These are phyloP conservation scores for Penicillium paradoxum DNA, from an alignment of 495 filamentous ascomycete genomes.

Conservation along the genomic window DNA sequence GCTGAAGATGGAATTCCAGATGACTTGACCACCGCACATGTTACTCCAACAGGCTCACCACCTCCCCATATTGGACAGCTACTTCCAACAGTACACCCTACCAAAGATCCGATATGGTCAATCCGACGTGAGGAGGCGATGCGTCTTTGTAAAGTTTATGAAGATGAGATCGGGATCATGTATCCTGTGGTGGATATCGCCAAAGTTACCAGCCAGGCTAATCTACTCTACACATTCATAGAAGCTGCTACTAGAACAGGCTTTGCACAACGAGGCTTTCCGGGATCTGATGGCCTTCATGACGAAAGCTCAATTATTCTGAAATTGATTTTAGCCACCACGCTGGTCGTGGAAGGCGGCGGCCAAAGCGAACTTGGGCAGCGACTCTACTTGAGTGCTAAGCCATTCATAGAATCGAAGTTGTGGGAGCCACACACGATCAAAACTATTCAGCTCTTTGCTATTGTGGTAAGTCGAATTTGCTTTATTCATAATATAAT, in stretches of 20 bases:
- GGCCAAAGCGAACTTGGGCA: conserved; percentile 70
- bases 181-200: conserved; percentile 76
- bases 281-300: conserved; percentile 58
- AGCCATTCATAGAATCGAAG: conserved; percentile 61
- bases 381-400: conserved; percentile 65
- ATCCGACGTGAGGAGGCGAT: conserved; percentile 66
- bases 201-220: conserved; percentile 57
- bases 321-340: conserved; percentile 75
- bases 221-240: conserved; percentile 63
- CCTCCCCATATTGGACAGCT: conserved; percentile 41
- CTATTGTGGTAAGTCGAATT: conserved; percentile 58
- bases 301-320: conserved; percentile 66
- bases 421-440: conserved; percentile 63
- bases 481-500: no score
- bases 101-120: conserved; percentile 71
- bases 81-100: conserved; percentile 34
- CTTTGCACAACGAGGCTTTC: conserved; percentile 48
- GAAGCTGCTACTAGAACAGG: conserved; percentile 58
- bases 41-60: conserved; percentile 49
- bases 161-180: conserved; percentile 84
- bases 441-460: conserved; percentile 66
- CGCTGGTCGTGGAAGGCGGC: conserved; percentile 64
- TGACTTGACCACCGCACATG: conserved; percentile 47
- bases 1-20: conserved; percentile 56
- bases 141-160: conserved; percentile 65